A percentile compares a stretch with the other conserved stretches of the same genome.
These are phyloP conservation scores for Hypericum androsaemum DNA, from an alignment of 345 rosid genomes.

Conservation along the genomic window DNA sequence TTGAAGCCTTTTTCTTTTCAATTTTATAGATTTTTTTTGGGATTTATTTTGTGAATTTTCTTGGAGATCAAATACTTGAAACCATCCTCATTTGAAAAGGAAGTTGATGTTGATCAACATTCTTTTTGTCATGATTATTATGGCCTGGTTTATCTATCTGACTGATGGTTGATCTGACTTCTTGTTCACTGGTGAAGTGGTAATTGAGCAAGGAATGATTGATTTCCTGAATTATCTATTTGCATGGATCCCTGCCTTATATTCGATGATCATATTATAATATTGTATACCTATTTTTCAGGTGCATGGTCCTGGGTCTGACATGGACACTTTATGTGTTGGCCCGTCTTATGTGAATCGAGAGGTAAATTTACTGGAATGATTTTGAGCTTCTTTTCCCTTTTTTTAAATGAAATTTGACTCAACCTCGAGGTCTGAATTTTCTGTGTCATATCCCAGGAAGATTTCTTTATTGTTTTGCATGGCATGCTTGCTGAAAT, in stretches of 20 bases:
- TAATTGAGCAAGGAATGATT: too few species aligned
- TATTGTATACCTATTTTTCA: slow-evolving; percentile 9
- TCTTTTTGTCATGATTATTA: too few species aligned
- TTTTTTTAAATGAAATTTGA: not conserved
- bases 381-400: not conserved
- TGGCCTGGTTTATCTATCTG: too few species aligned
- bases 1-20: too few species aligned
- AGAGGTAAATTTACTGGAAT: slow-evolving; percentile 35
- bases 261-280: not conserved
- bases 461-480: slow-evolving; percentile 74
- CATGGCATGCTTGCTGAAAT: slow-evolving; percentile 55
- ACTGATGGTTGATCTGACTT: too few species aligned
- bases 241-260: not conserved
- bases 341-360: slow-evolving; percentile 91
- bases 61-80: too few species aligned
- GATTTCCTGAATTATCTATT: not conserved
- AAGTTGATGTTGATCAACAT: too few species aligned
- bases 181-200: too few species aligned
- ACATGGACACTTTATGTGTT: slow-evolving; percentile 82
- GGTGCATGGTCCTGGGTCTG: slow-evolving; percentile 96
- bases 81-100: too few species aligned
- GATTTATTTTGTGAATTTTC: too few species aligned
- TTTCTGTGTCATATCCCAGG: slow-evolving; percentile 28
- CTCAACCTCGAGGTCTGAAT: not conserved
- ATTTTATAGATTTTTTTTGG: too few species aligned